Base-by-base conservation (phyloP, 2,329 filamentous ascomycete species). In the Fonsecaea pedrosoi region DNA sequence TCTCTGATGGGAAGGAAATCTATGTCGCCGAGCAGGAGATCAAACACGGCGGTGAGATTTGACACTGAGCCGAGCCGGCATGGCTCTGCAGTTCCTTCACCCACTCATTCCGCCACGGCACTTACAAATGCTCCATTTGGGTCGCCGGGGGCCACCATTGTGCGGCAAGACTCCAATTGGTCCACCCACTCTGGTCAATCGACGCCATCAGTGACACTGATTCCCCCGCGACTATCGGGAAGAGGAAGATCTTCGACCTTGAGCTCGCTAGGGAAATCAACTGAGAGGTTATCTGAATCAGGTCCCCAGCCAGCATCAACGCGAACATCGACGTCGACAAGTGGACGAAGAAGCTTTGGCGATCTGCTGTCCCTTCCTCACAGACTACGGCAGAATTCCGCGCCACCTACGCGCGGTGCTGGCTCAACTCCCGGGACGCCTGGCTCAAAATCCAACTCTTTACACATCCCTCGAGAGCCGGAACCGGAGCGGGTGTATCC, bases 321-420 rank as follows among this genome's bases (percentile, higher is more conserved):
- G 3, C 85, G 93, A 60, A 94, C 88, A 5, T 97, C 94, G 0
- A 92, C 90, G 0, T 97, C 92, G 0, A 94, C 90, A 0, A 85
- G 81, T n/a, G 93, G 94, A 4, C 87, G 95, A 62, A 95, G 94
- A 78, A 98, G 94, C 78, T 92, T 99, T 73, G 92, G 94, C 61
- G 95, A 97, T 72, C 82, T 98, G 21, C 89, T 99, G 73, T 90
- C 88, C 13, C 81, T 97, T 38, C 84, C 87, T 21, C 86, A 88
- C 69, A 87, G 94, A 69, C 85, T 97, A 67, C 87, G 94, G 57
- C 91, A 96, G 74, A 92, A 92, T 72, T 91, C 91, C 0, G 93
- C 96, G 56, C 85, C 90, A 5, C 81, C 86, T 48, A 85, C 83
- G 32, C 86, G 89, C 15, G 89, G 89, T 13, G 89, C 89, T n/a